Conservation (phyloP, 805 yeast species). For the Candida endomychidarum region DNA sequence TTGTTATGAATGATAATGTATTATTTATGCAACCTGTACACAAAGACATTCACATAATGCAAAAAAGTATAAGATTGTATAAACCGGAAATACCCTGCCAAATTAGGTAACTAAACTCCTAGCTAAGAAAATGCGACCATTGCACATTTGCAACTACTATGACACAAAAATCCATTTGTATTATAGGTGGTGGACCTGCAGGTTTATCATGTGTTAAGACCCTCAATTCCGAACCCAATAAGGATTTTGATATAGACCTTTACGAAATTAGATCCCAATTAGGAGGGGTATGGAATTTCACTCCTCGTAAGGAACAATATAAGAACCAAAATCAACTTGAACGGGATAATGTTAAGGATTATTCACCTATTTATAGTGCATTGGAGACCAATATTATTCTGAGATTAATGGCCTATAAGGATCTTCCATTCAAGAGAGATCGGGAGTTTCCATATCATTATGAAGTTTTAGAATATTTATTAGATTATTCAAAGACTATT, state of each 20-base stretch:
- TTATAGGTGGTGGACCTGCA: slow-evolving; percentile 78
- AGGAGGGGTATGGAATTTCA: slow-evolving; percentile 79
- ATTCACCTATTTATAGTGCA: slow-evolving; percentile 57
- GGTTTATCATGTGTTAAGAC: slow-evolving; percentile 71
- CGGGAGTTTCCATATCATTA: slow-evolving; percentile 55
- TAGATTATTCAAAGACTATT: slow-evolving; percentile 45
- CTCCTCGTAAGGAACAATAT: slow-evolving; percentile 9
- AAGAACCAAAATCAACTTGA: slow-evolving; percentile 9
- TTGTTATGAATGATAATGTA: no score
- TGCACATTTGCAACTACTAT: slow-evolving; percentile 2
- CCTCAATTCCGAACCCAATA: slow-evolving; percentile 47
- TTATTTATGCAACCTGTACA: no score
- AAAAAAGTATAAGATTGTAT: no score
- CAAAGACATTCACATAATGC: no score
- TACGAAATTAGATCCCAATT: slow-evolving; percentile 57
- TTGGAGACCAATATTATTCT: slow-evolving; percentile 71
- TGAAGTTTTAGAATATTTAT: slow-evolving; percentile 63
- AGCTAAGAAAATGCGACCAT: not conserved
- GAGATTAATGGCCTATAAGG: slow-evolving; percentile 58
- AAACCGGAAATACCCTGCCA: no score
- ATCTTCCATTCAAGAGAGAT: slow-evolving; percentile 32
- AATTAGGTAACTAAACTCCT: no score
- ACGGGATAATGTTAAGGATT: slow-evolving; percentile 18
- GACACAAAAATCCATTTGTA: slow-evolving; percentile 46
- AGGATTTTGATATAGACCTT: slow-evolving; percentile 47